A percentile compares a stretch with the other conserved stretches of the same genome.
Evolutionary conservation across 192 early-diverging fungal genomes (phyloP).

Genomic region (Coemansia sp.): DNA sequence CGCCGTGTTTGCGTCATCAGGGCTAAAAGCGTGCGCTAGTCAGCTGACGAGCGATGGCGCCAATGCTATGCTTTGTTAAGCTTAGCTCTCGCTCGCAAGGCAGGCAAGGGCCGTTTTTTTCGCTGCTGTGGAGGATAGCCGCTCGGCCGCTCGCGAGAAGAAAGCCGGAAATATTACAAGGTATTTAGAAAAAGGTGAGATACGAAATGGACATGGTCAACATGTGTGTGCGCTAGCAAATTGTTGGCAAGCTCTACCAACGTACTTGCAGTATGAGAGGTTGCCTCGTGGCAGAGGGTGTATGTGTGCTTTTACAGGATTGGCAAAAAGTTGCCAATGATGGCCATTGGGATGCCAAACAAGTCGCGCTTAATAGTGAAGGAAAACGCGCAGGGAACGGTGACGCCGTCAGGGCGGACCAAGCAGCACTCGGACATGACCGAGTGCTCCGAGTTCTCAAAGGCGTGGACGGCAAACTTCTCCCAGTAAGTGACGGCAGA

Average conservation of each 20-base stretch:
- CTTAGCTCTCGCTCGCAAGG: neutral
- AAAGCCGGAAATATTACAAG: neutral
- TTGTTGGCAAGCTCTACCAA: no score
- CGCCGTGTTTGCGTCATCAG: no score
- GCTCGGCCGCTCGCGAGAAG: no score
- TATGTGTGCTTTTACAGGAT: slow-evolving; percentile 44
- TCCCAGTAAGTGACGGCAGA: slow-evolving; percentile 97
- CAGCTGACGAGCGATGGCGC: slow-evolving; percentile 7
- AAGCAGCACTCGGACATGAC: slow-evolving; percentile 91
- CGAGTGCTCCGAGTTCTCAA: slow-evolving; percentile 89
- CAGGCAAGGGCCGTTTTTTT: no score
- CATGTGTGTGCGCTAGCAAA: no score
- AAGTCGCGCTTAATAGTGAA: slow-evolving; percentile 97
- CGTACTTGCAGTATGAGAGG: neutral
- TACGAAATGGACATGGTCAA: no score
- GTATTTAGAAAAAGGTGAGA: neutral
- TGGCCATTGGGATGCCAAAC: slow-evolving; percentile 91
- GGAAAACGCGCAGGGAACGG: slow-evolving; percentile 91
- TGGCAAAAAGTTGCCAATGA: slow-evolving; percentile 73
- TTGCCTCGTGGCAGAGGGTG: no score
- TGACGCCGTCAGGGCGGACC: slow-evolving; percentile 67
- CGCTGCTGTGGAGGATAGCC: neutral
- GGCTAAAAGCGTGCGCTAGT: neutral
- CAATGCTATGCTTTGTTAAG: neutral
- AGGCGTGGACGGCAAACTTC: slow-evolving; percentile 88